phyloP scores from a whole-genome alignment of 306 rosid species.

The Lathyrus aphaca region DNA sequence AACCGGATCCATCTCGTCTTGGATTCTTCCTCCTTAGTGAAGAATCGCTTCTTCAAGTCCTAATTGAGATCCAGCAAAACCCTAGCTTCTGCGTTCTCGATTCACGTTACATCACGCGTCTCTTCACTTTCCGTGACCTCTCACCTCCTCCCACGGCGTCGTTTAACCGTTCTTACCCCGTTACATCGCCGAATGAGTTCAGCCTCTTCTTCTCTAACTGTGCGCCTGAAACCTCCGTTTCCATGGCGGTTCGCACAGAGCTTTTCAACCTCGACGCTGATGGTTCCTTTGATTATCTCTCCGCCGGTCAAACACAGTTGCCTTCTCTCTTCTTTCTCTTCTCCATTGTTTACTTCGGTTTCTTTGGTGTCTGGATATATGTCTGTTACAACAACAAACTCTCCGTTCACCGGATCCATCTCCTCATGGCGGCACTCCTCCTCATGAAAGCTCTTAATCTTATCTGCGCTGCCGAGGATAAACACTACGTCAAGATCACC shows the following conservation, averaged over 20 bases:
- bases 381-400: conserved; percentile 47
- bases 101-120: conserved; percentile 50
- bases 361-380: conserved; percentile 66
- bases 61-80: conserved; percentile 80
- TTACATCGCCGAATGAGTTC: conserved; percentile 69
- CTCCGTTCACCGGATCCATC: conserved; percentile 79
- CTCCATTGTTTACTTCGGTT: conserved; percentile 55
- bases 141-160: conserved; percentile 76
- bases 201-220: conserved; percentile 83
- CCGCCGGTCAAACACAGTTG: conserved; percentile 83
- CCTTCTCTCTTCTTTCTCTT: conserved; percentile 67
- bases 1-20: conserved; percentile 50
- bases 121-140: conserved; percentile 71
- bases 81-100: conserved; percentile 74
- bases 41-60: conserved; percentile 78
- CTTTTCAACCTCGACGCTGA: conserved; percentile 68
- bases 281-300: conserved; percentile 59
- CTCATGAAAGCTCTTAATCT: conserved; percentile 78
- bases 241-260: conserved; percentile 74
- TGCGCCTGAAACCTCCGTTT: conserved; percentile 63
- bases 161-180: conserved; percentile 51
- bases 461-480: conserved; percentile 85
- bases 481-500: conserved; percentile 72
- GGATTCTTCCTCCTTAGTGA: conserved; percentile 91
- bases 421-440: conserved; percentile 67